phyloP scores from a whole-genome alignment of 805 yeast species.

The Kockiozyma suomiensis region DNA sequence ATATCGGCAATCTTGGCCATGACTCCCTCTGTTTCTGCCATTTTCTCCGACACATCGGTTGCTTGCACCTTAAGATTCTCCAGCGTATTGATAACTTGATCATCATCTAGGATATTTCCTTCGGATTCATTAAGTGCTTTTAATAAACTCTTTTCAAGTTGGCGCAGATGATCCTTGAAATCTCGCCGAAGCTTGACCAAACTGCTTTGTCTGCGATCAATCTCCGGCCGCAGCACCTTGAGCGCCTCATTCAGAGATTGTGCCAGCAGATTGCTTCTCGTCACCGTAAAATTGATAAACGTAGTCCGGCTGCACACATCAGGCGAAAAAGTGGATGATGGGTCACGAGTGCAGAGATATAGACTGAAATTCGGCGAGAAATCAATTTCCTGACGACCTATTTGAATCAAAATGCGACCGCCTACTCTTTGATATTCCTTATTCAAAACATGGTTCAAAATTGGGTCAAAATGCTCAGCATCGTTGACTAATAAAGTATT shows the following conservation, averaged over 20 bases:
- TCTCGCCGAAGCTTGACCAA: slow-evolving; percentile 60
- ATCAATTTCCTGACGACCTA: slow-evolving; percentile 70
- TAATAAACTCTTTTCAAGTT: slow-evolving; percentile 62
- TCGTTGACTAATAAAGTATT: slow-evolving; percentile 71
- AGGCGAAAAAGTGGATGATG: slow-evolving; percentile 55
- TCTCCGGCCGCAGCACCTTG: slow-evolving; percentile 61
- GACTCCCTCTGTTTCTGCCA: slow-evolving; percentile 57
- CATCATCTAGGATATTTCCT: slow-evolving; percentile 70
- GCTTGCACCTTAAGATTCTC: slow-evolving; percentile 70
- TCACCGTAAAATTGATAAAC: slow-evolving; percentile 70
- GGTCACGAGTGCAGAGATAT: slow-evolving; percentile 55
- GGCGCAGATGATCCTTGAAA: slow-evolving; percentile 55
- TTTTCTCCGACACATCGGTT: slow-evolving; percentile 52
- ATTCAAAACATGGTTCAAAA: slow-evolving; percentile 62
- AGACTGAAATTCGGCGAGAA: slow-evolving; percentile 65
- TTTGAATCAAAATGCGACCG: slow-evolving; percentile 61
- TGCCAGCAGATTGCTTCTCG: slow-evolving; percentile 64
- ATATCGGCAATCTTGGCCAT: slow-evolving; percentile 57
- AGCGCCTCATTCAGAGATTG: slow-evolving; percentile 64
- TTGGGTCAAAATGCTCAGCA: slow-evolving; percentile 80
- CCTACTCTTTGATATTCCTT: slow-evolving; percentile 66
- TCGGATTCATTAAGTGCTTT: slow-evolving; percentile 57
- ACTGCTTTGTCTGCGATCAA: slow-evolving; percentile 59
- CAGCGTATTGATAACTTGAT: slow-evolving; percentile 58
- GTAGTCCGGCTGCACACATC: slow-evolving; percentile 65